A percentile compares a stretch with the other conserved stretches of the same genome.
Conservation (phyloP, 345 rosid species). For the Iberis pinnata region DNA sequence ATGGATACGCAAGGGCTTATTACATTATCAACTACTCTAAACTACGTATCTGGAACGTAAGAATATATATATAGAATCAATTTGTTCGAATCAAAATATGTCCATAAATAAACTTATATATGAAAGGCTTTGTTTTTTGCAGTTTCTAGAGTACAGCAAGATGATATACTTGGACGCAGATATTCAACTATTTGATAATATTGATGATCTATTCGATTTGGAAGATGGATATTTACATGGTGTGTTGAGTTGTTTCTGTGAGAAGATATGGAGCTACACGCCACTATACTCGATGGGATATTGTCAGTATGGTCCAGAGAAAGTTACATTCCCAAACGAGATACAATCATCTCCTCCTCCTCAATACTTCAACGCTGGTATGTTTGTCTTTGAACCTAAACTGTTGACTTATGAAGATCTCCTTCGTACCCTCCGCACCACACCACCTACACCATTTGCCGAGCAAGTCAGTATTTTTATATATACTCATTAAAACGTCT, state of each 20-base stretch:
- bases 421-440: constrained; percentile 38
- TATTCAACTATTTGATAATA: constrained; percentile 62
- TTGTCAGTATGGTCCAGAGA: constrained; percentile 63
- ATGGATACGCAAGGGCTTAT: constrained; percentile 10
- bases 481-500: not conserved
- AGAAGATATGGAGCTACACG: constrained; percentile 56
- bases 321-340: constrained; percentile 44
- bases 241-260: constrained; percentile 66
- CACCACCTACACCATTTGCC: constrained; percentile 58
- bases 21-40: constrained; percentile 20
- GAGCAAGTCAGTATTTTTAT: constrained; percentile 59
- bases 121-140: too few species aligned
- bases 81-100: too few species aligned
- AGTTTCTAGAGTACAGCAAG: constrained; percentile 62
- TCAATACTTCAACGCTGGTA: constrained; percentile 67
- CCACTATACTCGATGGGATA: constrained; percentile 45
- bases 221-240: constrained; percentile 57
- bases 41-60: constrained; percentile 19
- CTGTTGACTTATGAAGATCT: constrained; percentile 37
- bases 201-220: constrained; percentile 57
- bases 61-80: too few species aligned
- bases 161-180: constrained; percentile 67
- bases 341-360: constrained; percentile 52
- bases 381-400: constrained; percentile 65
- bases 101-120: too few species aligned